Evolutionary conservation across 306 rosid species (phyloP).

Genomic region (Adenanthera pavonina): DNA sequence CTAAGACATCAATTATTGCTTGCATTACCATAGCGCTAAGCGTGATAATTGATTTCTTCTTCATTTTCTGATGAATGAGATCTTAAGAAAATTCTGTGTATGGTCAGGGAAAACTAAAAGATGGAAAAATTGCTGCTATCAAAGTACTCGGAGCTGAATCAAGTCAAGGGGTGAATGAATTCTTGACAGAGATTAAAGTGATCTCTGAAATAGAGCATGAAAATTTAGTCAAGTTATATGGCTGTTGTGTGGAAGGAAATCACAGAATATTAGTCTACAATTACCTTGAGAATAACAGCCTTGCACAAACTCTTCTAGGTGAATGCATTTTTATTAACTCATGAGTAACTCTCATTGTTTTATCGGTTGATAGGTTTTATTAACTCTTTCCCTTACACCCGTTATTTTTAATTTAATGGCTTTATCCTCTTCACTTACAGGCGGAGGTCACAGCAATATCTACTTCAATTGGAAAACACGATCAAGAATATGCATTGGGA

Average conservation of each 20-base stretch:
- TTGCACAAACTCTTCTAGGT: slow-evolving; percentile 85
- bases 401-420: slow-evolving; percentile 26
- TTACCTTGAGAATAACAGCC: slow-evolving; percentile 94
- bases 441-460: slow-evolving; percentile 56
- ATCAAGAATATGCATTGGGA: slow-evolving; percentile 61
- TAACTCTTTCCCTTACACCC: slow-evolving; percentile 7
- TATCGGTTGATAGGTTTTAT: slow-evolving; percentile 15
- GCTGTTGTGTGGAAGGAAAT: slow-evolving; percentile 82
- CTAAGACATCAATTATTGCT: slow-evolving; percentile 18
- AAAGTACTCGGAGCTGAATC: slow-evolving; percentile 94
- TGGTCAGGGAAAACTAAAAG: slow-evolving; percentile 82
- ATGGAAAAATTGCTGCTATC: slow-evolving; percentile 86
- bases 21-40: slow-evolving; percentile 20
- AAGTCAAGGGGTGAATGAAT: slow-evolving; percentile 89
- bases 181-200: slow-evolving; percentile 91
- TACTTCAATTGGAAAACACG: slow-evolving; percentile 75
- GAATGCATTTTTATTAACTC: slow-evolving; percentile 26
- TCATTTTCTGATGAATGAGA: slow-evolving; percentile 31
- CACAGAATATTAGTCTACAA: slow-evolving; percentile 89
- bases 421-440: slow-evolving; percentile 53
- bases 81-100: slow-evolving; percentile 30
- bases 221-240: slow-evolving; percentile 88
- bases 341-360: neutral
- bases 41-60: slow-evolving; percentile 25
- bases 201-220: slow-evolving; percentile 86